Conservation (phyloP, 371 early-diverging fungal genomes). For the Entomophthora muscae region DNA sequence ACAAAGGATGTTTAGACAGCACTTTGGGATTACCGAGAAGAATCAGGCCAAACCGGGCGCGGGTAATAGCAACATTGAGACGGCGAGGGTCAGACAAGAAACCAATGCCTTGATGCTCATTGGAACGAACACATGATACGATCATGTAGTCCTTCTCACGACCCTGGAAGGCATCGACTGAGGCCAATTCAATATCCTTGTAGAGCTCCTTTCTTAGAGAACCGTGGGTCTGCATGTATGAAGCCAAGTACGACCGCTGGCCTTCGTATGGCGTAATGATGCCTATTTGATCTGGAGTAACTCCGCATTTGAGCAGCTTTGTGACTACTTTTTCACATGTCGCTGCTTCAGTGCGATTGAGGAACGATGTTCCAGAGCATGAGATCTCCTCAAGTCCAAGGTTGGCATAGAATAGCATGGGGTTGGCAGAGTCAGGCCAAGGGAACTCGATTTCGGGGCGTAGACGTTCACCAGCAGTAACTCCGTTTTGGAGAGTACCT, state of each 20-base stretch:
- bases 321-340: conserved; percentile 91
- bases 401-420: conserved; percentile 91
- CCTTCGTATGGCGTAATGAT: conserved; percentile 99
- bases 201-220: conserved; percentile 76
- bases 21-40: conserved; percentile 95
- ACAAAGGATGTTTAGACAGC: conserved; percentile 78
- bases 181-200: conserved; percentile 92
- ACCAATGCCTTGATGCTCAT: conserved; percentile 95
- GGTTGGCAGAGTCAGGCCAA: conserved; percentile 83
- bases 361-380: conserved; percentile 87
- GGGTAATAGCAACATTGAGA: conserved; percentile 94
- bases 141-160: conserved; percentile 99
- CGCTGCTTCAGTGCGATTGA: conserved; percentile 83
- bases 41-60: conserved; percentile 89
- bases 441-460: conserved; percentile 78
- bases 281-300: conserved; percentile 88
- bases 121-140: conserved; percentile 91
- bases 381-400: conserved; percentile 93
- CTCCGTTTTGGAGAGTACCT: conserved; percentile 90
- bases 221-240: conserved; percentile 87
- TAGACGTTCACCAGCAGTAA: conserved; percentile 80
- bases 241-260: conserved; percentile 85
- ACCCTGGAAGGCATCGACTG: conserved; percentile 99
- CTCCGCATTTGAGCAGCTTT: conserved; percentile 71
- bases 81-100: conserved; percentile 95